Evolutionary conservation across 129 eudicot genomes (phyloP).

Genomic region (Kitagawia praeruptora): DNA sequence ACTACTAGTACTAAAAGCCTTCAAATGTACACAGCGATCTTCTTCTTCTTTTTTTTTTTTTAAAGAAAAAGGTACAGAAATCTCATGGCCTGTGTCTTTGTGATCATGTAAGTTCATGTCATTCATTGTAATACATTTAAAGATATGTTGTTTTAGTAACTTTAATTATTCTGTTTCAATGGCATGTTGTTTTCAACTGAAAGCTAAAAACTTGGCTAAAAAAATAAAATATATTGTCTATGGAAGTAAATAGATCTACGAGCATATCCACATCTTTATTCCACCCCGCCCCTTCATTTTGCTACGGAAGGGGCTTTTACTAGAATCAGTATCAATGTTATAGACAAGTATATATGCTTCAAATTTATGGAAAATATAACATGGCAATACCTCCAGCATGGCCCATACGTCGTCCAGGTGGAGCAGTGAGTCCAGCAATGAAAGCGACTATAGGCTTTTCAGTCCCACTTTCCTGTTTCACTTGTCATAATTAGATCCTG

Average conservation of each 20-base stretch:
- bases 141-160: background rate
- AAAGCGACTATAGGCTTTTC: conserved; percentile 94
- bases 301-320: background rate
- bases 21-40: background rate
- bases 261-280: background rate
- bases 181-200: background rate
- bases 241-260: background rate
- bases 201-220: background rate
- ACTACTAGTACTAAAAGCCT: background rate
- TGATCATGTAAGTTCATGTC: background rate
- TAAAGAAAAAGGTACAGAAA: background rate
- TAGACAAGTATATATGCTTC: background rate
- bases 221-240: background rate
- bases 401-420: conserved; percentile 99
- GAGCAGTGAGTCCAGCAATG: conserved; percentile 99
- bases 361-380: background rate
- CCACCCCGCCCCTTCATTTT: background rate
- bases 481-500: too few species aligned
- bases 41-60: too few species aligned
- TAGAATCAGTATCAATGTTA: background rate
- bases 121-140: too few species aligned
- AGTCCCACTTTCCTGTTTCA: conserved; percentile 91
- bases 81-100: background rate
- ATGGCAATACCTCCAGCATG: conserved; percentile 94
- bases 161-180: background rate